Evolutionary conservation across 495 filamentous ascomycete species (phyloP), one percentile per base, ranked within the genome.

Genomic region (Penicillium steckii): DNA sequence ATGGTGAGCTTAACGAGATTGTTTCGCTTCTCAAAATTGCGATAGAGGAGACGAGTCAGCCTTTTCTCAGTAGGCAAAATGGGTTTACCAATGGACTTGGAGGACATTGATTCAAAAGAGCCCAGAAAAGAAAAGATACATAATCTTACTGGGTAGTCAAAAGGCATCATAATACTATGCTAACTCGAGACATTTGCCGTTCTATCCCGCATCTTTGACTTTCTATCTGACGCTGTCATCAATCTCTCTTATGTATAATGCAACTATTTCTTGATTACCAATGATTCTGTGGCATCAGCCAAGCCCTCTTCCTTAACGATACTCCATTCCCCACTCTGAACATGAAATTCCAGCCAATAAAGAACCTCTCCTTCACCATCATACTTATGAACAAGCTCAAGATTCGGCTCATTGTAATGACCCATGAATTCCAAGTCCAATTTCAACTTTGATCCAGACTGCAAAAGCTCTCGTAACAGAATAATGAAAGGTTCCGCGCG

Each of bases 1-100:
- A 57, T 6, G 69, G 70, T 0, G 81, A 84, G 5, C 65, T 85
- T 22, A 71, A 79, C 48, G 62, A 57, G 53, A 82, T 85, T 29
- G 66, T 77, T 40, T 52, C 62, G 5, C 51, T 58, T 7, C 59
- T 79, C 3, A 59, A n/a, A 21, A 17, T 44, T 29, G 57, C 55
- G 12, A 58, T 58, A 17, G 17, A 42, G 3, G 21, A 52, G 24
- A 46, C 48, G 35, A 52, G 53, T 25, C 40, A 19, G 21, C 19
- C 41, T 12, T 52, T 52, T 15, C 8, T 52, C n/a, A n/a, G n/a
- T n/a, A n/a, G n/a, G n/a, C n/a, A n/a, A n/a, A n/a, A n/a, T n/a
- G n/a, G n/a, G n/a, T n/a, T n/a, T n/a, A n/a, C n/a, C n/a, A n/a
- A n/a, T n/a, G n/a, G n/a, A n/a, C n/a, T n/a, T n/a, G n/a, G n/a